Evolutionary conservation across 2,329 filamentous ascomycete species (phyloP), one percentile per base, ranked within the genome.

Genomic region (Diaporthe capsici): DNA sequence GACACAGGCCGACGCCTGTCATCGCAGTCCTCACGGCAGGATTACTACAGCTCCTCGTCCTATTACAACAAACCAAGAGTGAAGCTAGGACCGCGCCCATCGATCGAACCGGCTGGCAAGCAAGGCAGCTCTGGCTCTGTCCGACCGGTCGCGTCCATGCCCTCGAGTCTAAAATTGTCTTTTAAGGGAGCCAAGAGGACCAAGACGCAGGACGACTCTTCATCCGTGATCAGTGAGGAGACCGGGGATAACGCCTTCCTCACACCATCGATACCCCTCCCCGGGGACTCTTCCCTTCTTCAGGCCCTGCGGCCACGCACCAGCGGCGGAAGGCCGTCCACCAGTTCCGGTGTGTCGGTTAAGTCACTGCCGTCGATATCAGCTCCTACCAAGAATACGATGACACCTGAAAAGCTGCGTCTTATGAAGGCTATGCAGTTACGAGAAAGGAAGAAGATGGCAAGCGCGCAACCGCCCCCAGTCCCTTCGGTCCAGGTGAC

Each of bases 381-480:
- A 73, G 79, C 84, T 47, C 68, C 81, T 71, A 77, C 81, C 81
- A 81, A 87, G 80, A 82, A 85, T 83, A 80, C 88, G 83, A 93
- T 97, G 80, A 95, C 95, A 1, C 94, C 95, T 0, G 97, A 99
- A 83, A 98, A 97, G 86, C 92, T 94, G 76, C 90, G 97, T 73
- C 87, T 99, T 77, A 96, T 98, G 94, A 98, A 97, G 86, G 97
- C 97, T 10, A 90, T 98, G 85, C 94, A 98, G 84, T 85, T 98
- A 79, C 91, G 96, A 71, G 97, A 97, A 84, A 95, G 94, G 84
- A 95, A 95, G 83, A 92, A 86, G 82, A 86, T 85, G 84, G 83
- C 83, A 81, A 83, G 79, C 75, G 78, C 82, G 53, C 77, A 82
- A n/a, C 53, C 81, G 20, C 73, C 80, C 8, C 78, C 81, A 15